These are phyloP conservation scores for Neurospora tetraspora DNA, from an alignment of 495 filamentous ascomycete species.

Conservation along the genomic window DNA sequence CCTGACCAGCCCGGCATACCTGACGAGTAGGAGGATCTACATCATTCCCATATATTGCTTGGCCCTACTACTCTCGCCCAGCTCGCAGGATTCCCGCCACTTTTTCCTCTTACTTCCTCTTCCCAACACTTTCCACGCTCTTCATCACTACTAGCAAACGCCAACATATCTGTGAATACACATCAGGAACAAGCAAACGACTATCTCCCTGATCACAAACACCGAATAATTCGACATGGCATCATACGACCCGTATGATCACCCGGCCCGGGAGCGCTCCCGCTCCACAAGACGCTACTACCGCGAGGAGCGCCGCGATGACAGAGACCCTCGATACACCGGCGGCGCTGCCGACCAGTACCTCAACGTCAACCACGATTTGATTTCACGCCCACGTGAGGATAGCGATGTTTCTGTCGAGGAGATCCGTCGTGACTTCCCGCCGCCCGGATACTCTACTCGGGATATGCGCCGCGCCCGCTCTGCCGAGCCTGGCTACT, in stretches of 20 bases:
- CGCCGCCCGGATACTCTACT: constrained; percentile 43
- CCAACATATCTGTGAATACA: background rate
- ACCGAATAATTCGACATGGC: constrained; percentile 24
- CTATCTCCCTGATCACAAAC: background rate
- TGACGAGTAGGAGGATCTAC: background rate
- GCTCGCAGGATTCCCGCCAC: background rate
- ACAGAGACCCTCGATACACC: constrained; percentile 36
- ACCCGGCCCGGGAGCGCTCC: constrained; percentile 29
- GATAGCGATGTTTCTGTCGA: constrained; percentile 44
- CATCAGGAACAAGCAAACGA: background rate
- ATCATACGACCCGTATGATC: constrained; percentile 38
- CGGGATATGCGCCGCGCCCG: constrained; percentile 43
- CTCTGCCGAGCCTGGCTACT: constrained; percentile 36
- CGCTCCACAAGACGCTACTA: constrained; percentile 32
- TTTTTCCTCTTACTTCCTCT: background rate
- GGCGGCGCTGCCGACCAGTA: constrained; percentile 39
- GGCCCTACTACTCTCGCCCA: background rate
- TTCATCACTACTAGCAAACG: background rate
- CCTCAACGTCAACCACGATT: constrained; percentile 34
- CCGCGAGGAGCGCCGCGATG: constrained; percentile 36
- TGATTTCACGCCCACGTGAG: constrained; percentile 44
- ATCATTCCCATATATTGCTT: background rate
- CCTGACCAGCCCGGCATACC: background rate
- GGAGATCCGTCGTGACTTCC: constrained; percentile 58
- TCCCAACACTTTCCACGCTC: background rate